phyloP scores from a whole-genome alignment of 208 protist genomes.

The Angomonas deanei region DNA sequence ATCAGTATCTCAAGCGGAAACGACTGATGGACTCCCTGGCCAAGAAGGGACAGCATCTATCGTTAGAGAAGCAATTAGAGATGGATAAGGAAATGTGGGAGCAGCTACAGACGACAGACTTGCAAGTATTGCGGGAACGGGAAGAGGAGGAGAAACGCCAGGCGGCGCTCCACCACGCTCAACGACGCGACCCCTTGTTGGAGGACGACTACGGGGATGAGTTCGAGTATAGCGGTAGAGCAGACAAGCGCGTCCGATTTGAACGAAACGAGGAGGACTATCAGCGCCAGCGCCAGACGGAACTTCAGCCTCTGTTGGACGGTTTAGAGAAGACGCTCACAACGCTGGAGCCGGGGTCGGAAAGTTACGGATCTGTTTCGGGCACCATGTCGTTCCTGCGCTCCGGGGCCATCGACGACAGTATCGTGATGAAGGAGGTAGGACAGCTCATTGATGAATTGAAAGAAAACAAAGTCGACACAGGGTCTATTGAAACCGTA shows the following conservation, averaged over 20 bases:
- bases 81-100: conserved; percentile 63
- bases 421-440: not conserved
- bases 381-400: conserved; percentile 61
- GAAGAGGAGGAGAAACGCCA: conserved; percentile 17
- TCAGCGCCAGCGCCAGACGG: conserved; percentile 17
- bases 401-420: conserved; percentile 23
- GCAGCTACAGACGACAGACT: conserved; percentile 36
- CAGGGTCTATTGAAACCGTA: not conserved
- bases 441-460: not conserved
- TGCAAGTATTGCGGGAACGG: conserved; percentile 49
- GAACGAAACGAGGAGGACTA: conserved; percentile 14
- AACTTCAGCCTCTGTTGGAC: conserved; percentile 13
- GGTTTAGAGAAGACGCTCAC: conserved; percentile 19
- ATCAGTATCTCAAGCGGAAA: conserved; percentile 65
- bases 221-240: conserved; percentile 5
- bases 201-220: conserved; percentile 19
- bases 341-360: conserved; percentile 28
- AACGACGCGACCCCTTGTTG: conserved; percentile 12
- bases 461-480: not conserved
- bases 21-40: conserved; percentile 61
- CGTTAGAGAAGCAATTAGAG: conserved; percentile 75
- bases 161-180: conserved; percentile 2
- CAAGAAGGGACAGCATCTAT: conserved; percentile 72
- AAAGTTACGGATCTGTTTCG: conserved; percentile 44
- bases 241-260: conserved; percentile 6